Evolutionary conservation across 1,284 basidiomycete genomes (phyloP).

Genomic region (Coriolopsis trogii): DNA sequence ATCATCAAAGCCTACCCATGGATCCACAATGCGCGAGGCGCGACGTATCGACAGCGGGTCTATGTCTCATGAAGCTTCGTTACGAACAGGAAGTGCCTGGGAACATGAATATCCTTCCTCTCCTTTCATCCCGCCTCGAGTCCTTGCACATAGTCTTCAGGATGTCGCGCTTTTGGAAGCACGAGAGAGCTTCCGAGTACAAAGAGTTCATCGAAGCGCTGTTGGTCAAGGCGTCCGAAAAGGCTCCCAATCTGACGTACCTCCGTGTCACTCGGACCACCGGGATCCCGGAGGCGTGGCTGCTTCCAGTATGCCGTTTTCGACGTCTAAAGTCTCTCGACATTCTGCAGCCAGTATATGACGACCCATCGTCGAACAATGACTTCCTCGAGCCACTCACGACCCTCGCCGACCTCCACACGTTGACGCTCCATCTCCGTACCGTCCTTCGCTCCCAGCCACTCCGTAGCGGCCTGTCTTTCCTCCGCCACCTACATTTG

Average conservation of each 20-base stretch:
- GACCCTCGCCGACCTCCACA: neutral
- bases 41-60: neutral
- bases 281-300: conserved; percentile 5
- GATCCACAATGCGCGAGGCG: neutral
- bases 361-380: neutral
- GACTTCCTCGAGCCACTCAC: neutral
- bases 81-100: conserved; percentile 4
- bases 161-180: neutral
- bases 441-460: neutral
- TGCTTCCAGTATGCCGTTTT: neutral
- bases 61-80: neutral
- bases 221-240: neutral
- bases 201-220: conserved; percentile 1
- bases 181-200: neutral
- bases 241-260: conserved; percentile 1
- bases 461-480: neutral
- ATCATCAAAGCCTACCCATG: neutral
- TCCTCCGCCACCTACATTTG: neutral
- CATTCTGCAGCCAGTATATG: conserved; percentile 1
- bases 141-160: conserved; percentile 4
- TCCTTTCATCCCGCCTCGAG: neutral
- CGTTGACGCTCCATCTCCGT: conserved; percentile 1
- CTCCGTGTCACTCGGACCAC: conserved; percentile 4
- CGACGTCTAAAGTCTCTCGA: neutral
- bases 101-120: neutral